These are phyloP conservation scores for Leishmania lainsoni DNA, from an alignment of 208 protist species.

Conservation along the genomic window DNA sequence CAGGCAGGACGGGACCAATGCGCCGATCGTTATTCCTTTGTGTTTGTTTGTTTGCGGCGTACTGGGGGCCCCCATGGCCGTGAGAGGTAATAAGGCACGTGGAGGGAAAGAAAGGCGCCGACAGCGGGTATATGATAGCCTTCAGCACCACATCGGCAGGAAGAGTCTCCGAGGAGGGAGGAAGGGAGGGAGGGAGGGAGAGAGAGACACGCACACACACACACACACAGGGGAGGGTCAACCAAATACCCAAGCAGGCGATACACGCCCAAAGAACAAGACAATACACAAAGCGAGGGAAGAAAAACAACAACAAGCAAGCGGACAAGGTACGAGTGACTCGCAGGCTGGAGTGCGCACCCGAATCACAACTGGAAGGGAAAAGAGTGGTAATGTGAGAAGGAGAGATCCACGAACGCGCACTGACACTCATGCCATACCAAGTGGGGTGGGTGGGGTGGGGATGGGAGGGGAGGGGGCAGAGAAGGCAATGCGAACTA, in stretches of 20 bases:
- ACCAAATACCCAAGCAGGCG: not conserved
- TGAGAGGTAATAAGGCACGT: no score
- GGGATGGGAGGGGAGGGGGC: not conserved
- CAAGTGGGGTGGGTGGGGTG: slow-evolving; percentile 9
- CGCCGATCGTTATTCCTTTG: not conserved
- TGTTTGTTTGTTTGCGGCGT: not conserved
- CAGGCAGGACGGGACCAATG: not conserved
- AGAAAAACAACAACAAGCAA: not conserved
- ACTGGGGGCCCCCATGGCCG: not conserved
- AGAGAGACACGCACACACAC: not conserved
- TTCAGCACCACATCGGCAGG: not conserved
- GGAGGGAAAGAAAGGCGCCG: not conserved
- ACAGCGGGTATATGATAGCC: not conserved
- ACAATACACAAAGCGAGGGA: not conserved
- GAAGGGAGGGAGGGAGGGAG: no score
- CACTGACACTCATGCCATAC: not conserved
- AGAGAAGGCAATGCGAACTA: not conserved
- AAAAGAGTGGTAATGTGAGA: no score
- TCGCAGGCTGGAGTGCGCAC: no score
- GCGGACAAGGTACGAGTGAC: no score
- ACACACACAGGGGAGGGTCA: not conserved
- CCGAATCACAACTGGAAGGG: no score
- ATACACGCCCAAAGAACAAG: not conserved
- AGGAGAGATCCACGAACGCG: slow-evolving; percentile 12
- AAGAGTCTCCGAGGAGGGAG: not conserved